Percentiles rank a stretch among this genome's conserved stretches.
phyloP scores from a whole-genome alignment of 805 yeast genomes.

The Kluyveromyces nonfermentans region DNA sequence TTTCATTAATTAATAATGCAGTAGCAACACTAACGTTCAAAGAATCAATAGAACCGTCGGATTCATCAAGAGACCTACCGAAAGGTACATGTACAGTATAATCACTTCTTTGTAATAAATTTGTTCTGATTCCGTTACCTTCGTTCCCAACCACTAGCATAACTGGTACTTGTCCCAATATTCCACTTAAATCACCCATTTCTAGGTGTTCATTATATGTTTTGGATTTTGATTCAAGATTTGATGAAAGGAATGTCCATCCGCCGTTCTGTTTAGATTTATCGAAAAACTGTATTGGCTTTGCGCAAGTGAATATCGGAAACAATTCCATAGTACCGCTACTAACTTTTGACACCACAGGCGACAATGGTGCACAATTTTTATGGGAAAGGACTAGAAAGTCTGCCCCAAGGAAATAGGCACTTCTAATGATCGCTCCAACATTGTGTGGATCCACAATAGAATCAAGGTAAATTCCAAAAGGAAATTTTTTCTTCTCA shows the following conservation, averaged over 20 bases:
- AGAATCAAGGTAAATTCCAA: constrained; percentile 71
- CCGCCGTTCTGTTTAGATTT: constrained; percentile 41
- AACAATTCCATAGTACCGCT: constrained; percentile 78
- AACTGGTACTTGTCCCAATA: constrained; percentile 46
- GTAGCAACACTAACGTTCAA: constrained; percentile 87
- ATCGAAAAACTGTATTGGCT: constrained; percentile 56
- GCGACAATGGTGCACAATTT: constrained; percentile 66
- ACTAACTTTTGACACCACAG: constrained; percentile 70
- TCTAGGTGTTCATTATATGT: constrained; percentile 32
- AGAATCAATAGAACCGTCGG: constrained; percentile 47
- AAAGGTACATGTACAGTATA: constrained; percentile 30
- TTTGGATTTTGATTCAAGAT: constrained; percentile 30
- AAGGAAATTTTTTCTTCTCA: constrained; percentile 37
- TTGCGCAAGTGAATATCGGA: constrained; percentile 47
- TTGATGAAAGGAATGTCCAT: constrained; percentile 67
- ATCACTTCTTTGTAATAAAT: constrained; percentile 50
- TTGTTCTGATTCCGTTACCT: constrained; percentile 71
- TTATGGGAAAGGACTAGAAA: constrained; percentile 60
- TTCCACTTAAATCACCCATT: constrained; percentile 34
- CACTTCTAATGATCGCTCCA: constrained; percentile 75
- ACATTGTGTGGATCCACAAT: constrained; percentile 80
- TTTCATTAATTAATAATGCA: constrained; percentile 46
- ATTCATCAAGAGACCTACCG: constrained; percentile 7
- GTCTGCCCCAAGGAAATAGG: constrained; percentile 76
- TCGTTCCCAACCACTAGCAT: constrained; percentile 78